Base-by-base conservation (phyloP, 805 yeast species). In the Yamadazyma phyllophila region DNA sequence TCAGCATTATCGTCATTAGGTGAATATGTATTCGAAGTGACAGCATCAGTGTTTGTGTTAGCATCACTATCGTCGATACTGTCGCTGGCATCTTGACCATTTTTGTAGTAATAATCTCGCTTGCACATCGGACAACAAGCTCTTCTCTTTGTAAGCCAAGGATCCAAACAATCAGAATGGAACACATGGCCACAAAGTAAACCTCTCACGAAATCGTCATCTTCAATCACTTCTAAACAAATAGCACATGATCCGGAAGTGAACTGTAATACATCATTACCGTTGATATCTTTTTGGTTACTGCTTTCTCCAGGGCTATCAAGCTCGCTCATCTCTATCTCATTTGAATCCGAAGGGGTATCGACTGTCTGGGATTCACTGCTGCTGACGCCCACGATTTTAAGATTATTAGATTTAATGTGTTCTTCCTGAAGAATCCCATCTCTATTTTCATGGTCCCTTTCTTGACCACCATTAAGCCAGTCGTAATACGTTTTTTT, bases 71-170 rank as follows among this genome's bases (percentile, higher is more conserved):
- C 31, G 16, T 33, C 41, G 24, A 35, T 33, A 29, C 17, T 37
- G 16, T 41, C 42, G 31, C 36, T 41, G 15, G 39, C 38, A 29
- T 14, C n/a, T 29, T 38, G 33, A 29, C 20, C 52, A 41, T 63
- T 69, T 48, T 70, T 71, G 58, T 68, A 67, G 55, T 73, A 79
- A 59, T 82, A 83, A 59, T 82, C 89, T 27, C 83, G 67, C 57
- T 87, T 85, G 64, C 96, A 88, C 71, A 83, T 80, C 7, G 96
- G 96, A 60, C 96, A 88, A 55, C 88, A 83, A 0, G 90, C 91
- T 39, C 85, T 75, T 53, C 92, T 70, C 51, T 78, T 77, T 2
- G 80, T 82, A 39, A 88, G 67, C 96, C 96, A 88, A 1, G 91
- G 91, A 51, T 84, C 89, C 43, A 88, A 74, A 63, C 96, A 88